A percentile compares a stretch with the other conserved stretches of the same genome.
Conservation (phyloP, 1,284 basidiomycete genomes). For the Ceratobasidium papillatum region DNA sequence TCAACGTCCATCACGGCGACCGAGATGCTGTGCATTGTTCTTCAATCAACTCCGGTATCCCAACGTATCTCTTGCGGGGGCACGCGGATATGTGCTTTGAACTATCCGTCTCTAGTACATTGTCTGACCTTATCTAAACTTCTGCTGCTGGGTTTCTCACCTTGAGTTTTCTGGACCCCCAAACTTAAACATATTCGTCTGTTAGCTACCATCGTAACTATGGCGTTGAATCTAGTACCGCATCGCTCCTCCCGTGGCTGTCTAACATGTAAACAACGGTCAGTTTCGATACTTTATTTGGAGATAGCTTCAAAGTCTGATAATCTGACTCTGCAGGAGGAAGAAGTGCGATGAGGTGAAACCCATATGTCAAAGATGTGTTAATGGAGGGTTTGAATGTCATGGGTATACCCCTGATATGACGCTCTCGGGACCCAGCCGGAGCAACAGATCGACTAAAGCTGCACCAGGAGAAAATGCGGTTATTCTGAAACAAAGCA, state of each 20-base stretch:
- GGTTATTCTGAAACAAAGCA: not conserved
- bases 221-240: not conserved
- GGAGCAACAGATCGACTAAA: not conserved
- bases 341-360: conserved; percentile 14
- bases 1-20: too few species aligned
- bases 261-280: conserved; percentile 17
- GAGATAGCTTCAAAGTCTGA: not conserved
- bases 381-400: not conserved
- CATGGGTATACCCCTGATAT: not conserved
- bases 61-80: too few species aligned
- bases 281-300: too few species aligned
- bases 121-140: too few species aligned
- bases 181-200: too few species aligned
- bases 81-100: too few species aligned
- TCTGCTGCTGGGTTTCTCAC: too few species aligned
- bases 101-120: too few species aligned
- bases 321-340: not conserved
- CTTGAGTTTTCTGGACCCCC: too few species aligned
- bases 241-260: not conserved
- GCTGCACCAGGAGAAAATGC: not conserved
- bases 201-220: not conserved
- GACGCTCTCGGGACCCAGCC: not conserved
- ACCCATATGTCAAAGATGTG: not conserved
- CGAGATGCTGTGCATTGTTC: too few species aligned
- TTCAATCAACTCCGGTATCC: too few species aligned